Evolutionary conservation across 352 stramenopile species (phyloP).

Genomic region (Pythium insidiosum): DNA sequence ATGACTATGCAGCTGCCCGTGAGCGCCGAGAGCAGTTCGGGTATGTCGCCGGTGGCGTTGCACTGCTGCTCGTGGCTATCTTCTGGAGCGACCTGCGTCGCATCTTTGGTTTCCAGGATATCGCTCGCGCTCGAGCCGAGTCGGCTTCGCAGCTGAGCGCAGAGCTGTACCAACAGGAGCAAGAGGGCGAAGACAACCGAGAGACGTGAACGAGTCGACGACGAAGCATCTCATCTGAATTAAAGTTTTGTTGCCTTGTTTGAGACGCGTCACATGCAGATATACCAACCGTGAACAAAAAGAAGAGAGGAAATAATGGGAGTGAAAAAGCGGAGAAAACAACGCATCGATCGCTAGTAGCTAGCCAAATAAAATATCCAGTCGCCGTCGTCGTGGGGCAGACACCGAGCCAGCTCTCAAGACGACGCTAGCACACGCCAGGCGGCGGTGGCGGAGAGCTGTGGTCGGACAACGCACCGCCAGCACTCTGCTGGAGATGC

Average conservation of each 20-base stretch:
- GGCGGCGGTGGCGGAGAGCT: conserved; percentile 35
- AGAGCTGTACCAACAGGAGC: conserved; percentile 28
- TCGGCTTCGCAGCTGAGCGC: conserved; percentile 57
- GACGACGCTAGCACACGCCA: conserved; percentile 76
- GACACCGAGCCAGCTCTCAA: too few species aligned
- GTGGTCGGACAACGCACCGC: conserved; percentile 6
- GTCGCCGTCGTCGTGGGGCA: too few species aligned
- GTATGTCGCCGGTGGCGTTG: conserved; percentile 17
- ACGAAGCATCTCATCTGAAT: too few species aligned
- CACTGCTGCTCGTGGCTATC: conserved; percentile 35
- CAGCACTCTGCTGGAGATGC: conserved; percentile 80
- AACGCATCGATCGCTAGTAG: too few species aligned
- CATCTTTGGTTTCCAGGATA: conserved; percentile 65
- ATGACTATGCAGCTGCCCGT: conserved; percentile 57
- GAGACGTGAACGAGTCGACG: too few species aligned
- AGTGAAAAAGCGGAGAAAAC: too few species aligned
- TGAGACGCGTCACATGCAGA: too few species aligned
- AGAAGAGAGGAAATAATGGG: too few species aligned
- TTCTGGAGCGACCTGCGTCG: conserved; percentile 44
- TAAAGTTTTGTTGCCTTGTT: too few species aligned
- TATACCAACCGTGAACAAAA: too few species aligned
- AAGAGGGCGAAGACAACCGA: not conserved
- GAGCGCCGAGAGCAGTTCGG: conserved; percentile 32
- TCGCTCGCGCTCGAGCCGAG: conserved; percentile 45
- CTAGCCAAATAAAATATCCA: too few species aligned